Evolutionary conservation across 2,329 filamentous ascomycete species (phyloP), one percentile per base, ranked within the genome.

Genomic region (Aspergillus sp.): DNA sequence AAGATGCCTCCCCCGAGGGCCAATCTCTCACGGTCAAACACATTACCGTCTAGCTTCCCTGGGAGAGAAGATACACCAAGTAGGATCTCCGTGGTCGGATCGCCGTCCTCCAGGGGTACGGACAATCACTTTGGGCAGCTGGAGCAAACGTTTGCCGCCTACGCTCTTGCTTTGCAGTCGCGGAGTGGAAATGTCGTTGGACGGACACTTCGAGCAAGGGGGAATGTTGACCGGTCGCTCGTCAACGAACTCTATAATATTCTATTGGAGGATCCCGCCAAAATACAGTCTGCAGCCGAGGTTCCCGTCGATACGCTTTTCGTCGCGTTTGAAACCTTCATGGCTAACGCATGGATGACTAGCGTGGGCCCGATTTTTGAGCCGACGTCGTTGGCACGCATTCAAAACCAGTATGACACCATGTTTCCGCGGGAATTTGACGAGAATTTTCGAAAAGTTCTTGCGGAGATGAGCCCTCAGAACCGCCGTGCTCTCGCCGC

Each of bases 231-330:
- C 51, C 82, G 88, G 49, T 70, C 89, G 5, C 68, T 75, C 1
- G 82, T 94, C 44, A 94, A 94, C 49, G 86, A 93, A 46, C 67
- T 95, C 2, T 95, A 94, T 61, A 94, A 94, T 52, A 74, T 78
- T 20, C 71, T 95, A 10, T 77, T 93, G 12, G 86, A 94, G 54
- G 82, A 82, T 42, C 84, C 86, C 0, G 80, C 76, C 32, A 86
- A 85, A 49, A 72, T 83, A 42, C 82, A 93, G 33, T 68, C 78
- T 7, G 77, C 83, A 2, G 72, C 78, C 0, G 86, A 94, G 37
- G 71, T 84, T 6, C 74, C 79, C 3, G 77, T 89, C 6, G 86
- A 95, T 50, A 78, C 89, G 13, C 72, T 96, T 4, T 93, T 95
- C 52, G 82, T 83, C 15, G 82, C 88, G 0, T 96, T 95, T 54